Evolutionary conservation across 1,284 basidiomycete genomes (phyloP).

Genomic region (Rhodotorula mucilaginosa): DNA sequence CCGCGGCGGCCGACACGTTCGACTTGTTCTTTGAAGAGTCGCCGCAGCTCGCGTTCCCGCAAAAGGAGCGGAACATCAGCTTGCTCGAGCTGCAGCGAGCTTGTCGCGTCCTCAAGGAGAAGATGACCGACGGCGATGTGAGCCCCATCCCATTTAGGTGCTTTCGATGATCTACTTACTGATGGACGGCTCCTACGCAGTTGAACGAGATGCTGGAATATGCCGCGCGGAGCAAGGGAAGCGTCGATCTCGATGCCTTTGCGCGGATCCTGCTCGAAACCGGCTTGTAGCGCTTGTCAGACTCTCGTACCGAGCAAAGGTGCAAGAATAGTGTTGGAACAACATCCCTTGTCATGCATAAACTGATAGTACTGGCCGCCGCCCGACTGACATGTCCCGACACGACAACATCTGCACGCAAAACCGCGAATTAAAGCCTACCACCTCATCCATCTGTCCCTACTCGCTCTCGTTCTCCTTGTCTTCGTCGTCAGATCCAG

Average conservation of each 20-base stretch:
- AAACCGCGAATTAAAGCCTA: not conserved
- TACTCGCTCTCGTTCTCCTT: not conserved
- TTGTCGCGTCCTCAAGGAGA: constrained; percentile 40
- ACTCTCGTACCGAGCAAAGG: too few relatives aligned
- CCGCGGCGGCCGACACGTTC: constrained; percentile 40
- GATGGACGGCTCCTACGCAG: constrained; percentile 7
- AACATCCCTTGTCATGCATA: too few relatives aligned
- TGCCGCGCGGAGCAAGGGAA: constrained; percentile 23
- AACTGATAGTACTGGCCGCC: too few relatives aligned
- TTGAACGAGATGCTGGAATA: constrained; percentile 44
- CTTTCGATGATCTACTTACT: not conserved
- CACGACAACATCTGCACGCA: not conserved
- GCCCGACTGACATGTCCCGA: too few relatives aligned
- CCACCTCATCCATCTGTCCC: not conserved
- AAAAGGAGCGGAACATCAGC: constrained; percentile 28
- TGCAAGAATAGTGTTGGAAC: too few relatives aligned
- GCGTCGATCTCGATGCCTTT: constrained; percentile 38
- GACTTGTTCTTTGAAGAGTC: constrained; percentile 42
- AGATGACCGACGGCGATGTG: constrained; percentile 42
- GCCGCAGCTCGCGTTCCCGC: constrained; percentile 9
- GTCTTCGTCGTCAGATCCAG: constrained; percentile 4
- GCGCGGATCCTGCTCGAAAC: constrained; percentile 39
- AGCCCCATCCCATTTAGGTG: not conserved
- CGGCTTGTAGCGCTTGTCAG: not conserved
- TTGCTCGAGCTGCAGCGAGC: constrained; percentile 41